phyloP scores from a whole-genome alignment of 345 rosid species.

The Acer campestre region DNA sequence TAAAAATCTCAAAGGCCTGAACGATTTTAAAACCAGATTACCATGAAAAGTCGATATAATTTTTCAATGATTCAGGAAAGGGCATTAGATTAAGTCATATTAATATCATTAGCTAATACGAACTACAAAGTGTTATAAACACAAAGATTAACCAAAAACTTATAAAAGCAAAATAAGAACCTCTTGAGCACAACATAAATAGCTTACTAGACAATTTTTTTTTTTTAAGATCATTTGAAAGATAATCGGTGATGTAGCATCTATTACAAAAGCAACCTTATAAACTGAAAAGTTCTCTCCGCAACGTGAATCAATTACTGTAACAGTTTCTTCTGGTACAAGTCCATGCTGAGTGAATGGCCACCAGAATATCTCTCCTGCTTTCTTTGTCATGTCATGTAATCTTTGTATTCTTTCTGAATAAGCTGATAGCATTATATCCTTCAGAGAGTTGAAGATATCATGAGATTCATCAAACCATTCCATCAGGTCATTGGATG shows the following conservation, averaged over 20 bases:
- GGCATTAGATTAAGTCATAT: background rate
- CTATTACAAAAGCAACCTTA: conserved; percentile 53
- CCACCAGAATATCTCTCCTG: conserved; percentile 89
- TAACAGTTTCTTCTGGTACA: conserved; percentile 62
- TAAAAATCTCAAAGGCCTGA: conserved; percentile 4
- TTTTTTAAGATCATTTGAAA: background rate
- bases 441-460: conserved; percentile 62
- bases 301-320: conserved; percentile 89
- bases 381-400: conserved; percentile 69
- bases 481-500: conserved; percentile 74
- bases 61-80: background rate
- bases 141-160: background rate
- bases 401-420: conserved; percentile 62
- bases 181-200: background rate
- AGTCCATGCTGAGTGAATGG: conserved; percentile 94
- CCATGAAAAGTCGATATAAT: background rate
- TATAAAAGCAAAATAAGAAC: background rate
- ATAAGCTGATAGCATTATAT: conserved; percentile 58
- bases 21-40: background rate
- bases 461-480: conserved; percentile 70
- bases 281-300: conserved; percentile 89
- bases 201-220: background rate
- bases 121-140: background rate
- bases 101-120: background rate
- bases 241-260: conserved; percentile 1